These are phyloP conservation scores for Rhodomyrtus psidioides DNA, from an alignment of 441 rosid genomes.

Conservation along the genomic window DNA sequence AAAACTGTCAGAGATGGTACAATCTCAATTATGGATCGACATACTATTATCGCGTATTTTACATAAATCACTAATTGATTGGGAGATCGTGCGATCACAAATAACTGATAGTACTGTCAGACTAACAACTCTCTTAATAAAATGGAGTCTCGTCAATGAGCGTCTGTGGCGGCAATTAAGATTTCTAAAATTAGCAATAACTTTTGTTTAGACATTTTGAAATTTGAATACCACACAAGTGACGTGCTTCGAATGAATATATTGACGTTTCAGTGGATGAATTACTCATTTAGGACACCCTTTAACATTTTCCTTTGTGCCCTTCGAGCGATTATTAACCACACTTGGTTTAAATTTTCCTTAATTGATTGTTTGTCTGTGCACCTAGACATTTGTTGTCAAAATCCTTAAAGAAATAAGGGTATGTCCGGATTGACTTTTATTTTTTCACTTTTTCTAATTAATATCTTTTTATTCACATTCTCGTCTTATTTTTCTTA, in stretches of 20 bases:
- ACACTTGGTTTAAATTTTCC: not conserved
- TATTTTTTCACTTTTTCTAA: not conserved
- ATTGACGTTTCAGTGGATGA: not conserved
- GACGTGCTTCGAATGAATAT: not conserved
- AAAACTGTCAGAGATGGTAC: too few relatives aligned
- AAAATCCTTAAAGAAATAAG: not conserved
- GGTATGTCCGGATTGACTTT: not conserved
- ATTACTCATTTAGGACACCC: not conserved
- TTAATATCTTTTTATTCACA: not conserved
- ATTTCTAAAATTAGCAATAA: not conserved
- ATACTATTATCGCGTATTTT: too few relatives aligned
- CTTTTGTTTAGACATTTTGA: not conserved
- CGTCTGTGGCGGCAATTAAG: not conserved
- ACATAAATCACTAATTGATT: too few relatives aligned
- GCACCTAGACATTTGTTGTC: not conserved
- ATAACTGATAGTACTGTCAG: too few relatives aligned
- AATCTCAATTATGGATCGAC: too few relatives aligned
- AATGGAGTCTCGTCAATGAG: not conserved
- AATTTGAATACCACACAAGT: not conserved
- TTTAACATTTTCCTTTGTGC: not conserved
- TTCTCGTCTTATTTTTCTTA: not conserved
- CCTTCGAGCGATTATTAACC: not conserved
- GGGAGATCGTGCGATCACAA: too few relatives aligned
- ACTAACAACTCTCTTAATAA: too few relatives aligned
- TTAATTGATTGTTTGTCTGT: not conserved